Evolutionary conservation across 768 basidiomycete species (phyloP), one percentile per base, ranked within the genome.

Genomic region (Lyophyllum decastes): DNA sequence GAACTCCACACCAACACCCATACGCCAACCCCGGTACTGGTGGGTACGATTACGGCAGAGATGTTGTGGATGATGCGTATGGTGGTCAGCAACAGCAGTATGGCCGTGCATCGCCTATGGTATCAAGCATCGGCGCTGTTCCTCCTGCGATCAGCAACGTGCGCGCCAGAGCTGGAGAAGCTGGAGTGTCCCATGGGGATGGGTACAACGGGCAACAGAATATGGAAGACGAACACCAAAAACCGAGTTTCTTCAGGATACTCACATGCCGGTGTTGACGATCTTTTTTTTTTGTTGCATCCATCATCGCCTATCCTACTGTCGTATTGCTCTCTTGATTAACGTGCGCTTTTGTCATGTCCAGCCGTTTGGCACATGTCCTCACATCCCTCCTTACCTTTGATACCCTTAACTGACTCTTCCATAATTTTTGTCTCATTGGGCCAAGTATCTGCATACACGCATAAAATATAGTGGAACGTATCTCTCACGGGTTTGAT

Each of bases 31-130:
- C 80, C 12, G 69, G 74, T 49, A 68, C 77, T n/a, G 77, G 79
- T 33, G 87, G 81, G 9, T 85, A 84, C 69, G 88, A 90, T 62
- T 85, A 87, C 61, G 71, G 63, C 60, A 65, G 72, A 34, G 73
- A 77, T 21, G 68, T 68, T 26, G 76, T 72, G 41, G 88, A 91
- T 43, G 89, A 89, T 60, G 74, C 76, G 24, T 87, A 83, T 64
- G 80, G 77, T 45, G 72, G 66, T 57, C 82, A 82, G 61, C 82
- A 82, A 65, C 82, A 76, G 54, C 57, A 53, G 27, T 93, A 93
- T 64, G 88, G 89, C n/a, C 84, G 89, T 51, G 81, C 84, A 26
- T 92, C 91, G 40, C 91, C 90, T 17, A 94, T 94, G 91, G 82
- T 91, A 54, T 82, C 89, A 25, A 85, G 78, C 51, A 79, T 84